A percentile compares a stretch with the other conserved stretches of the same genome.
Conservation (phyloP, 495 filamentous ascomycete species). For the Penicillium arizonense region DNA sequence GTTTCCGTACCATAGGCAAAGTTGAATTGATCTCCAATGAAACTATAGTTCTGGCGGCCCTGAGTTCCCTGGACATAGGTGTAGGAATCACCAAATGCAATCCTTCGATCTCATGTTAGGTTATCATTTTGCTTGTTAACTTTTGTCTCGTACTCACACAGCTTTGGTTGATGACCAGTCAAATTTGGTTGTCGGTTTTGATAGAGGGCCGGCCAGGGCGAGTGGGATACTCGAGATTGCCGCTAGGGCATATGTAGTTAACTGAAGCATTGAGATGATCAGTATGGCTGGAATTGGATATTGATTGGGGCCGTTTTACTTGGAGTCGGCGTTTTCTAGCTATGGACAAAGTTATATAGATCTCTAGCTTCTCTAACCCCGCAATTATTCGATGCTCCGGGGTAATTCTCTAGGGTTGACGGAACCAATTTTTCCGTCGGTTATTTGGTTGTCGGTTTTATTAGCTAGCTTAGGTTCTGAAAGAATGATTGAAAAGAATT, state of each 20-base stretch:
- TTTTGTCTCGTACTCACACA: constrained; percentile 18
- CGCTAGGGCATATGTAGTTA: background rate
- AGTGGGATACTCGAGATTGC: constrained; percentile 1
- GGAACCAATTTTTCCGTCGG: constrained; percentile 17
- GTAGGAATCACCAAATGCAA: constrained; percentile 58
- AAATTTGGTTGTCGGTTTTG: constrained; percentile 17
- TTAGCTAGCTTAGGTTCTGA: too few species aligned
- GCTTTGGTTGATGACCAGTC: constrained; percentile 31
- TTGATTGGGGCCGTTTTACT: background rate
- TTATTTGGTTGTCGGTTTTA: background rate
- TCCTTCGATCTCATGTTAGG: constrained; percentile 13
- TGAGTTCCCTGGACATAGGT: constrained; percentile 52
- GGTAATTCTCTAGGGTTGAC: constrained; percentile 12
- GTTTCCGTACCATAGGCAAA: constrained; percentile 35
- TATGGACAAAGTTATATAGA: background rate
- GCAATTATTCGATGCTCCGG: constrained; percentile 7
- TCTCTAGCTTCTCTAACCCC: constrained; percentile 6
- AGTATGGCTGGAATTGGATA: background rate
- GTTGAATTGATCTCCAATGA: constrained; percentile 45
- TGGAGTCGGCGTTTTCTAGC: background rate
- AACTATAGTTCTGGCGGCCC: constrained; percentile 47
- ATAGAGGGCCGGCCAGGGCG: constrained; percentile 2
- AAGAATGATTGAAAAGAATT: too few species aligned
- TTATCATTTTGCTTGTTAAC: background rate
- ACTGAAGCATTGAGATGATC: constrained; percentile 1